Conservation (phyloP, 495 filamentous ascomycete species). For the Halenospora varia region DNA sequence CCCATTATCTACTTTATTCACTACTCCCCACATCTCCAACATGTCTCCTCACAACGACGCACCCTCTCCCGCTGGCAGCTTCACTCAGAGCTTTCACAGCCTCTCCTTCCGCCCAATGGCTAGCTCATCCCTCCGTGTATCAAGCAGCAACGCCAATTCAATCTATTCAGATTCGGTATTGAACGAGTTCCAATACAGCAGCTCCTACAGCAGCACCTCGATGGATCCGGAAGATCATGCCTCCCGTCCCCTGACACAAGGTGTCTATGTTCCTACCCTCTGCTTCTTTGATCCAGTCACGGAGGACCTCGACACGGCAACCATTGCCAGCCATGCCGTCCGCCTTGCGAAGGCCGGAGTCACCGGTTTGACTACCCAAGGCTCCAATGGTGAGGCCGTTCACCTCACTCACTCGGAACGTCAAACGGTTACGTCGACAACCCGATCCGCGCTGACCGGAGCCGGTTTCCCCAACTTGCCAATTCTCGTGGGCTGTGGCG, state of each 20-base stretch:
- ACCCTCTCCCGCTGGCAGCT: conserved; percentile 43
- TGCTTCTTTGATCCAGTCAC: conserved; percentile 80
- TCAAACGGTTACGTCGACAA: conserved; percentile 64
- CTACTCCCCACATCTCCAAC: not conserved
- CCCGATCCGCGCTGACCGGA: conserved; percentile 64
- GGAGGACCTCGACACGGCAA: conserved; percentile 68
- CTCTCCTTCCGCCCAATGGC: conserved; percentile 32
- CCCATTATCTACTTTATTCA: not conserved
- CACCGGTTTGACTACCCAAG: conserved; percentile 77
- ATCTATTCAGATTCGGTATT: conserved; percentile 35
- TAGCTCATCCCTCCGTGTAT: conserved; percentile 22
- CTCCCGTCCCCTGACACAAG: conserved; percentile 59
- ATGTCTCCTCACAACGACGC: conserved; percentile 52
- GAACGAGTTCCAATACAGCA: conserved; percentile 39
- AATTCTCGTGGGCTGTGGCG: conserved; percentile 80
- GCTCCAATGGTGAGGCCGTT: conserved; percentile 87
- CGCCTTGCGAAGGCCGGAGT: conserved; percentile 80
- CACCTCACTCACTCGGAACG: conserved; percentile 72
- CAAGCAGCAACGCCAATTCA: conserved; percentile 32
- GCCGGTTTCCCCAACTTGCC: conserved; percentile 65
- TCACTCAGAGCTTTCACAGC: conserved; percentile 39
- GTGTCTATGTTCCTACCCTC: conserved; percentile 83
- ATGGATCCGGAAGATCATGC: conserved; percentile 34
- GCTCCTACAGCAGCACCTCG: conserved; percentile 32
- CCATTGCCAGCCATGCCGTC: conserved; percentile 70